Percentiles rank a stretch among this genome's conserved stretches.
Conservation (phyloP, 805 yeast species). For the Ogataea philodendri region DNA sequence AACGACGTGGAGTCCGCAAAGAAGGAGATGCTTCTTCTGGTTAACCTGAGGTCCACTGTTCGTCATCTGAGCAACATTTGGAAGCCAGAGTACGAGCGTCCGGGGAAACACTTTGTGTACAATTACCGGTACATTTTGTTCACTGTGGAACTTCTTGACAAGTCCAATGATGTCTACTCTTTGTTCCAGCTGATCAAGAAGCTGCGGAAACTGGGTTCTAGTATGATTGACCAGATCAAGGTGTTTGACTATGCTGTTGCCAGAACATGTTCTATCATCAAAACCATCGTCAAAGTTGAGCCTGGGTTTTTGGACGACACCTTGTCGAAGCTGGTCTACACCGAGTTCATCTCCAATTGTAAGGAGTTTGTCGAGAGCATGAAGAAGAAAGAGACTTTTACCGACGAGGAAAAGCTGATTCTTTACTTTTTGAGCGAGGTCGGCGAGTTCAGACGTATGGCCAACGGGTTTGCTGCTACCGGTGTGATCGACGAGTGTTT, state of each 20-base stretch:
- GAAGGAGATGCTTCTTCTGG: conserved; percentile 59
- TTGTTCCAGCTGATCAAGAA: conserved; percentile 64
- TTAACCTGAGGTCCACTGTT: conserved; percentile 63
- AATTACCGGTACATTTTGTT: conserved; percentile 66
- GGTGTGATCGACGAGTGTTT: conserved; percentile 71
- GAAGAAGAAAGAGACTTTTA: conserved; percentile 30
- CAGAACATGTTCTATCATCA: conserved; percentile 49
- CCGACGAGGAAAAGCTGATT: conserved; percentile 38
- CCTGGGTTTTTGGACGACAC: conserved; percentile 50
- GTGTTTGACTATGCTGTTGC: conserved; percentile 67
- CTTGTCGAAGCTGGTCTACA: conserved; percentile 44
- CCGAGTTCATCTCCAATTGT: conserved; percentile 42
- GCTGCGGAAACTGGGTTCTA: conserved; percentile 73
- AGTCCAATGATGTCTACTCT: conserved; percentile 54
- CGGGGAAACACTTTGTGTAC: conserved; percentile 89
- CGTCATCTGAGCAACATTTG: conserved; percentile 81
- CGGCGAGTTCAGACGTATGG: conserved; percentile 63
- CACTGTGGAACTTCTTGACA: conserved; percentile 53
- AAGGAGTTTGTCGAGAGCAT: conserved; percentile 32
- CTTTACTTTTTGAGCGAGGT: conserved; percentile 49
- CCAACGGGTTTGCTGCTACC: conserved; percentile 80
- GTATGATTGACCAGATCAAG: conserved; percentile 62
- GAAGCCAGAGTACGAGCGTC: conserved; percentile 89
- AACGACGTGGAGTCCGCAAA: conserved; percentile 53
- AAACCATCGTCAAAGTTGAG: conserved; percentile 43